Percentiles rank a stretch among this genome's conserved stretches.
Evolutionary conservation across 306 rosid species (phyloP).

Genomic region (Casuarina equisetifolia): DNA sequence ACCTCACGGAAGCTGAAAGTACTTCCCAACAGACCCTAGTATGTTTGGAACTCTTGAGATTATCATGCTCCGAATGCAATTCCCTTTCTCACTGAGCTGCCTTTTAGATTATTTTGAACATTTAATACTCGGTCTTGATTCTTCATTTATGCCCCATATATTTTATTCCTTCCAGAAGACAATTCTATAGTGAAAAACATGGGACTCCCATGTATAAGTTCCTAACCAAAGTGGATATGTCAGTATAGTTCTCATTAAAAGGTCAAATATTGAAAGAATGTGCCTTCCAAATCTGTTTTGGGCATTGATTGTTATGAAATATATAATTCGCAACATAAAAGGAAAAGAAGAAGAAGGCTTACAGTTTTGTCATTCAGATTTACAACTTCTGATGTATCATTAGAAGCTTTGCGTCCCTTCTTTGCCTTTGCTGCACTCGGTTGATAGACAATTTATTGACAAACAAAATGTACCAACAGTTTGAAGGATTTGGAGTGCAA

Average conservation of each 20-base stretch:
- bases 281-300: neutral
- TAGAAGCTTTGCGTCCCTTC: conserved; percentile 34
- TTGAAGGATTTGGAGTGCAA: neutral
- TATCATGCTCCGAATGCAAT: neutral
- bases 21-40: neutral
- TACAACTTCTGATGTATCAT: conserved; percentile 45
- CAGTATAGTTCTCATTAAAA: no score
- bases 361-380: conserved; percentile 32
- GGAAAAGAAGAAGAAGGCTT: conserved; percentile 21
- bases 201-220: neutral
- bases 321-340: neutral
- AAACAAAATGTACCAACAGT: conserved; percentile 15
- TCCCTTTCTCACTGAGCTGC: neutral
- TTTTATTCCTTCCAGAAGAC: neutral
- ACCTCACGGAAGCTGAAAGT: neutral
- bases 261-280: neutral
- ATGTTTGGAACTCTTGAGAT: neutral
- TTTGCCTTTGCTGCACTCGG: conserved; percentile 39
- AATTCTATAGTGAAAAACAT: neutral
- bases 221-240: no score
- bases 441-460: neutral
- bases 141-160: neutral
- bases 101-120: neutral
- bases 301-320: neutral
- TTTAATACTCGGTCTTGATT: neutral